Evolutionary conservation across 2,329 filamentous ascomycete species (phyloP), one percentile per base, ranked within the genome.

Genomic region (Fusarium coffeatum): DNA sequence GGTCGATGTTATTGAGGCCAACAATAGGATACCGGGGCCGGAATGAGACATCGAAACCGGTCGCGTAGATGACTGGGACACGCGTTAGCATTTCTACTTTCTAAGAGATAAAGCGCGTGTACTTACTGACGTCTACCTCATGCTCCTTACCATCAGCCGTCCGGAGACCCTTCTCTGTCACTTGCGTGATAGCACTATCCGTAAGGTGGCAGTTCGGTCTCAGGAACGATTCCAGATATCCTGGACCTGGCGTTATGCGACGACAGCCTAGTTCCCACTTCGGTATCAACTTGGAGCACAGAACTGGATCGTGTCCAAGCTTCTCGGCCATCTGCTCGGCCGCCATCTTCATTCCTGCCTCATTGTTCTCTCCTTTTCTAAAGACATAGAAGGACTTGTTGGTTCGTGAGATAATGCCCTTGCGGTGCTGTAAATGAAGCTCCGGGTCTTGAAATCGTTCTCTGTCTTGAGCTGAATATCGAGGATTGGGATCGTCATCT

Each of bases 11-110:
- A 5, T 79, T 76, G 45, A 80, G 79, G 2, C 87, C 88, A 3
- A 80, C 78, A 5, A 89, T 82, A 11, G 82, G 80, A 61, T 86
- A 87, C 1, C 82, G 80, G 5, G 86, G 86, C 2, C 80, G 74
- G 73, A 86, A 87, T 1, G 84, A 86, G 9, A 83, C 82, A 66
- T 88, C 83, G 66, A 87, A 88, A 3, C 86, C 86, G 0, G 86
- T 88, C 18, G 86, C 86, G 59, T 86, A 88, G 22, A 89, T 78
- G 23, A 89, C 71, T 73, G 8, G 0, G 9, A 16, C n/a, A n/a
- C 3, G 8, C 16, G 28, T 64, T 47, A 51, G 15, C 32, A 28
- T 11, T 43, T 20, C 0, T 11, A 8, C 6, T 11, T 5, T 7
- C 6, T 6, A n/a, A 8, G 12, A 22, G 27, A 27, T 1, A 2